These are phyloP conservation scores for Cercospora zeae-maydis DNA, from an alignment of 2,329 filamentous ascomycete species.

Conservation along the genomic window DNA sequence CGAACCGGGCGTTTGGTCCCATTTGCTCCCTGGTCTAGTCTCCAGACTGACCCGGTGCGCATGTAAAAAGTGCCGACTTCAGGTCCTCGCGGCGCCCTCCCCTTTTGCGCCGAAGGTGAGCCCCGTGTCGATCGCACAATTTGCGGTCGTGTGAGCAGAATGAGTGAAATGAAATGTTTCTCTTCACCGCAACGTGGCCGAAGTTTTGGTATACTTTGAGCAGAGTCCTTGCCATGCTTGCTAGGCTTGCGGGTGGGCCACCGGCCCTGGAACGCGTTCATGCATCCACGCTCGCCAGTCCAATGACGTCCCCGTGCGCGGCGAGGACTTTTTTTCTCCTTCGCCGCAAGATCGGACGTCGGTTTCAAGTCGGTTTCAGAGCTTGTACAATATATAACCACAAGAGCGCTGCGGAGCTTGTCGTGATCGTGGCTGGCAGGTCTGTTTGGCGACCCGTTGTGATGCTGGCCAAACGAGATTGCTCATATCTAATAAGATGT, in stretches of 20 bases:
- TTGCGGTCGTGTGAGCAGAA: not conserved
- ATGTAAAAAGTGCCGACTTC: not conserved
- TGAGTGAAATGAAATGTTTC: not conserved
- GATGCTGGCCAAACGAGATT: constrained; percentile 3
- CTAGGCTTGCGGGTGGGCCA: constrained; percentile 9
- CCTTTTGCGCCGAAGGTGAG: not conserved
- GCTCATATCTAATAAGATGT: constrained; percentile 1
- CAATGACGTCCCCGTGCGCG: constrained; percentile 12
- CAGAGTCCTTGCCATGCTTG: constrained; percentile 5
- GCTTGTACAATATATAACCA: not conserved
- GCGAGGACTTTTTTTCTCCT: not conserved
- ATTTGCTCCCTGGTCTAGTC: constrained; percentile 2
- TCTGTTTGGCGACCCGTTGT: constrained; percentile 8
- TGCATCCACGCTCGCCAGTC: constrained; percentile 7
- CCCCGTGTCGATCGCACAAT: not conserved
- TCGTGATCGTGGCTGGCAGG: constrained; percentile 1
- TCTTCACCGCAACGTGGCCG: constrained; percentile 14
- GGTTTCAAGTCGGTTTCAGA: constrained; percentile 13
- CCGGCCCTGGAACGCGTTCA: not conserved
- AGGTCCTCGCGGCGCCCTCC: not conserved
- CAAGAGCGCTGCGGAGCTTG: not conserved
- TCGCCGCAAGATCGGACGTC: constrained; percentile 14
- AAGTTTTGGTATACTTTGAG: constrained; percentile 8
- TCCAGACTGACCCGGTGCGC: not conserved
- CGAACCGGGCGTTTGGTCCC: not conserved